Base-by-base conservation (phyloP, 108 stramenopile genomes). In the Bacterosira constricta region DNA sequence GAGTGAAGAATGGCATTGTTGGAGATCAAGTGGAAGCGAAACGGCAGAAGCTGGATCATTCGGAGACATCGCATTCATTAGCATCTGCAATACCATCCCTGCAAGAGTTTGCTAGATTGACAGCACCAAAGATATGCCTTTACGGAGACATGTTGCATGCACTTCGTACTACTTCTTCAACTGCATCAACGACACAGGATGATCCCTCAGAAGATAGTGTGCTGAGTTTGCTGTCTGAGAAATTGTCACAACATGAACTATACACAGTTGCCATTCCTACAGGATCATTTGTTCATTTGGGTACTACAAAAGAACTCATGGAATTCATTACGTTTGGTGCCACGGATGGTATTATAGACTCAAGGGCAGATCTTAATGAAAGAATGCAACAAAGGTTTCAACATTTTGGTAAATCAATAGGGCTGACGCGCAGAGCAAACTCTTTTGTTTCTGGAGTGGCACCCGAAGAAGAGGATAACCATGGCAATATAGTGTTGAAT, bases 251-350 rank as follows among this genome's bases (percentile, higher is more conserved):
- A 5, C 64, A 80, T 52, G 50, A 65, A 56, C 59, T 93, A 15
- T 41, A 66, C 35, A 81, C 83, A 6, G 61, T 79, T n/a, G 54
- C 71, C 1, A 68, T 87, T 26, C 82, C 79, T 4, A 49, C 69
- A 13, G 92, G 92, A 15, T 47, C 52, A 9, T 93, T 93, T 52
- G 36, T 86, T 30, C 92, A 93, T 75, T 60, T 93, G 31, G 92
- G 92, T 12, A 93, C 92, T 13, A 90, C 85, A 4, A 35, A 66
- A 29, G 92, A 93, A 76, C 74, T 93, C 13, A 25, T 88, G 17
- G 83, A 90, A 45, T 90, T 89, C 49, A 32, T 86, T 13, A 72
- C 79, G 8, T 34, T 47, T 2, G 80, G 84, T 34, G 51, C 74
- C 0, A 59, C 64, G 21, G 53, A 55, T n/a, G n/a, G n/a, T n/a